These are phyloP conservation scores for Selaginella tamariscina DNA, from an alignment of 75 land plant species.

Conservation along the genomic window DNA sequence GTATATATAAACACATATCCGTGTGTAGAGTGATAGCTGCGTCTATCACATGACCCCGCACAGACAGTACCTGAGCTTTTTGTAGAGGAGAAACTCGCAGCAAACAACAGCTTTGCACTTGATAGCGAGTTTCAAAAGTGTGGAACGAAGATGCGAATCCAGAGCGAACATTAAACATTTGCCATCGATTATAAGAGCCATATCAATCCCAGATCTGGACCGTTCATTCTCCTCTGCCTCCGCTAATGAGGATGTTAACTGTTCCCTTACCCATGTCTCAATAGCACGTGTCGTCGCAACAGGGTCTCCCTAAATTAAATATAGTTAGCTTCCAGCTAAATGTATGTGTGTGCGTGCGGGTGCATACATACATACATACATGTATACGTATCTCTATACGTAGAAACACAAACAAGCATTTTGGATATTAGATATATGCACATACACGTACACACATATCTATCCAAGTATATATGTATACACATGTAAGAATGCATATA, in stretches of 20 bases:
- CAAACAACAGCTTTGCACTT: constrained; percentile 12
- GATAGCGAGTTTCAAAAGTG: neutral
- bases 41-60: neutral
- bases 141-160: neutral
- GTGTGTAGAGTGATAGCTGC: too few species aligned
- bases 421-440: too few species aligned
- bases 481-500: too few species aligned
- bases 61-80: neutral
- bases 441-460: too few species aligned
- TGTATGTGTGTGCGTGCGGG: too few species aligned
- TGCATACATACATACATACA: too few species aligned
- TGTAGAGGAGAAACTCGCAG: constrained; percentile 9
- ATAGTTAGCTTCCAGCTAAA: too few species aligned
- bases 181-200: constrained; percentile 4
- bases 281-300: neutral
- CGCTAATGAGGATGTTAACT: neutral
- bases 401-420: too few species aligned
- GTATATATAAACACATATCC: too few species aligned
- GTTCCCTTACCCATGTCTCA: constrained; percentile 4
- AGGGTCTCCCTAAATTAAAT: constrained; percentile 3
- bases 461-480: too few species aligned
- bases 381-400: too few species aligned
- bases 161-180: constrained; percentile 8
- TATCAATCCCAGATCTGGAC: neutral
- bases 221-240: neutral